phyloP scores from a whole-genome alignment of 805 yeast species.

The Starmerella apicola region DNA sequence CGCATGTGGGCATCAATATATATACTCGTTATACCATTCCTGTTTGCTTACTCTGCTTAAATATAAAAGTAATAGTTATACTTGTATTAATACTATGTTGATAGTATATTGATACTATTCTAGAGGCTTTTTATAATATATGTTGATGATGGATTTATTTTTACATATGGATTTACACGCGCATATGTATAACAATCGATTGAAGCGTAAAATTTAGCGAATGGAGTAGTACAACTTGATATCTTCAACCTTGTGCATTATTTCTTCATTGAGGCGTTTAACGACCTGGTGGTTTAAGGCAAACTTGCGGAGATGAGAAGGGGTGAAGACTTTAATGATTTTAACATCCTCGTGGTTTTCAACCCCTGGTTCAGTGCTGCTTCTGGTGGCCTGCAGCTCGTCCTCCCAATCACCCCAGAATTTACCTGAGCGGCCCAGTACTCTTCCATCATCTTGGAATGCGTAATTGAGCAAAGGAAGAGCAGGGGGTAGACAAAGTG shows the following conservation, averaged over 20 bases:
- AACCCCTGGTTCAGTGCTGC: background rate
- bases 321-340: constrained; percentile 10
- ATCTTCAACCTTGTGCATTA: background rate
- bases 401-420: constrained; percentile 21
- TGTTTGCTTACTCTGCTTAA: no score
- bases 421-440: constrained; percentile 12
- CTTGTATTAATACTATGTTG: no score
- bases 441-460: constrained; percentile 19
- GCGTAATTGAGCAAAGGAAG: constrained; percentile 13
- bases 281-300: constrained; percentile 6
- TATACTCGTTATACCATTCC: no score
- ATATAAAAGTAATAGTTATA: no score
- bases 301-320: constrained; percentile 5
- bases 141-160: no score
- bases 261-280: constrained; percentile 9
- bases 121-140: no score
- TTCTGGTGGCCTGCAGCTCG: constrained; percentile 3
- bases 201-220: background rate
- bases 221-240: background rate
- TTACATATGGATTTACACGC: no score
- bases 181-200: no score
- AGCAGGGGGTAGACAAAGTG: constrained; percentile 6
- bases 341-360: background rate
- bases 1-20: no score
- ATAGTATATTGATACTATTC: no score